These are phyloP conservation scores for Pichia membranifaciens DNA, from an alignment of 805 yeast genomes.

Conservation along the genomic window DNA sequence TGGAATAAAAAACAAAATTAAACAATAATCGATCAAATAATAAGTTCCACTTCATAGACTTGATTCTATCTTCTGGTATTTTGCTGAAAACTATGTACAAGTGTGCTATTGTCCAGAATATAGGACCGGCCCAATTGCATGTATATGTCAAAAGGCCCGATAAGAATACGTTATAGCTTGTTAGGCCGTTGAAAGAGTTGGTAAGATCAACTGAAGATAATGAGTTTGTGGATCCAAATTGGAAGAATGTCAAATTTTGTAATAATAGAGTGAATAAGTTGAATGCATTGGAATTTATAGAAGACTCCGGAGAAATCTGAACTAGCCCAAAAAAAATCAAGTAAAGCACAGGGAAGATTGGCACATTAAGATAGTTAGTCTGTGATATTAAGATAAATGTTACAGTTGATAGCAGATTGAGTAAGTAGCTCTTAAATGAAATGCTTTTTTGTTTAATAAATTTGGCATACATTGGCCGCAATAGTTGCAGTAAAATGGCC, in stretches of 20 bases:
- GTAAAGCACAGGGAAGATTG: conserved; percentile 36
- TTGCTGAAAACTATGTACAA: conserved; percentile 16
- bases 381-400: conserved; percentile 48
- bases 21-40: conserved; percentile 34
- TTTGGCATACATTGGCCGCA: conserved; percentile 17
- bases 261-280: conserved; percentile 41
- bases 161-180: conserved; percentile 56
- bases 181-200: conserved; percentile 86
- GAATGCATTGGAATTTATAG: conserved; percentile 15
- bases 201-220: conserved; percentile 86
- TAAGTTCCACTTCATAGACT: conserved; percentile 28
- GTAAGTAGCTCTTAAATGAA: conserved; percentile 21
- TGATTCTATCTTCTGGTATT: conserved; percentile 7
- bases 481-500: conserved; percentile 11
- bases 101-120: conserved; percentile 66
- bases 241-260: conserved; percentile 77
- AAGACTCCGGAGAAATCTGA: conserved; percentile 12
- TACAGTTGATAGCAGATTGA: conserved; percentile 33
- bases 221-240: conserved; percentile 87
- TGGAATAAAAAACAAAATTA: conserved; percentile 49
- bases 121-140: conserved; percentile 81
- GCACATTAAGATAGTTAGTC: conserved; percentile 48
- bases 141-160: conserved; percentile 77
- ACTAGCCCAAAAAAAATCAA: conserved; percentile 26
- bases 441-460: background rate